phyloP scores from a whole-genome alignment of 305 asterid genomes.

The Stenogyne calaminthoides region DNA sequence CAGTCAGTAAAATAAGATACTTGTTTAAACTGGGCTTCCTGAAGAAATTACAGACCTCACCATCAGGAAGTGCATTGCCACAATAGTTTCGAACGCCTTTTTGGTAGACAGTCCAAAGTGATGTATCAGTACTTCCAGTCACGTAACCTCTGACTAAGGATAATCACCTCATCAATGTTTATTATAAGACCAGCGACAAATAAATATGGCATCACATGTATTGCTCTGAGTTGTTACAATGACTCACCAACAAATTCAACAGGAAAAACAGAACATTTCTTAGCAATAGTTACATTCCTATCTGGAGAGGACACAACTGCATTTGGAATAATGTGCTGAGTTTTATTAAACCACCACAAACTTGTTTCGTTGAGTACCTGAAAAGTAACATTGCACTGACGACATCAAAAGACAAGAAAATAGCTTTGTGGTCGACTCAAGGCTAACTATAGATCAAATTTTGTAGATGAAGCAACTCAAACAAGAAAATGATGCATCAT shows the following conservation, averaged over 20 bases:
- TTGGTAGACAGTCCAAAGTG: constrained; percentile 90
- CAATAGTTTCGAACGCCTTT: constrained; percentile 82
- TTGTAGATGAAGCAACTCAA: not conserved
- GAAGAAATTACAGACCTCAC: constrained; percentile 46
- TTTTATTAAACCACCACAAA: constrained; percentile 92
- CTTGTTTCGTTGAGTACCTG: constrained; percentile 96
- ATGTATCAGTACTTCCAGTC: constrained; percentile 96
- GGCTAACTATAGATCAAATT: constrained; percentile 8
- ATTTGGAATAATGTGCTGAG: constrained; percentile 83
- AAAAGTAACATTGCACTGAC: constrained; percentile 10
- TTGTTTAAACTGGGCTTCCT: not conserved
- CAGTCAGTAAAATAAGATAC: constrained; percentile 13
- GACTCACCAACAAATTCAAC: constrained; percentile 95
- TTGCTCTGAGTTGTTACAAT: constrained; percentile 17
- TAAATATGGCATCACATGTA: not conserved
- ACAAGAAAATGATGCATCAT: constrained; percentile 3
- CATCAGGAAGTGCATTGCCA: constrained; percentile 89
- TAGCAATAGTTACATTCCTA: constrained; percentile 85
- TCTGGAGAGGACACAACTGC: constrained; percentile 90
- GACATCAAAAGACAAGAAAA: constrained; percentile 11
- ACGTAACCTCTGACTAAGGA: constrained; percentile 82
- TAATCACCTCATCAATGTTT: constrained; percentile 23
- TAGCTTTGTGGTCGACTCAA: not conserved
- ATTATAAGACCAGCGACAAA: constrained; percentile 4
- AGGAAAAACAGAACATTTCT: constrained; percentile 89